Evolutionary conservation across 331 rosid genomes (phyloP).

Genomic region (Quercus tomentella): DNA sequence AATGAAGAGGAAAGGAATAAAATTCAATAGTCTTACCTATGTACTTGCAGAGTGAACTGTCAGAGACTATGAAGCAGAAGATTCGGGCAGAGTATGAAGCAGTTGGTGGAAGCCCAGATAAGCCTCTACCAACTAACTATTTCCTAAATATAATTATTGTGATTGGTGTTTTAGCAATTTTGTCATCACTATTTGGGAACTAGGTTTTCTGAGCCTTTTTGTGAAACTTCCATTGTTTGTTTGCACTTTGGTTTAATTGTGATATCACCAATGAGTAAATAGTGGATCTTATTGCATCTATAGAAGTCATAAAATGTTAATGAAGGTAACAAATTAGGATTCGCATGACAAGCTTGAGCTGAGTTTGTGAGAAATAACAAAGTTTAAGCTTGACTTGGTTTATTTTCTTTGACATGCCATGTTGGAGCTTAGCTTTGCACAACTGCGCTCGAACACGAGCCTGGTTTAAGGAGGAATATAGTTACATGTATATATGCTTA

Average conservation of each 20-base stretch:
- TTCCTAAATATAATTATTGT: conserved; percentile 71
- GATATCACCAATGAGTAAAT: neutral
- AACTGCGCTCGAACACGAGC: too few species aligned
- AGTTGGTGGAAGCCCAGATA: conserved; percentile 87
- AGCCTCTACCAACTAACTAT: conserved; percentile 71
- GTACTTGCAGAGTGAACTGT: conserved; percentile 88
- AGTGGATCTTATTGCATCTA: neutral
- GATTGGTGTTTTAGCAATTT: conserved; percentile 72
- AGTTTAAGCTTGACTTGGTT: too few species aligned
- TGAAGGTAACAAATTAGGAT: neutral
- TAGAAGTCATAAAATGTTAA: neutral
- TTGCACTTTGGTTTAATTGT: conserved; percentile 7
- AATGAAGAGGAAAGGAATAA: conserved; percentile 73
- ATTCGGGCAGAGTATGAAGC: conserved; percentile 80
- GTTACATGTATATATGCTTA: too few species aligned
- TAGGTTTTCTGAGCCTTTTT: conserved; percentile 17
- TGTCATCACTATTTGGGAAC: conserved; percentile 69
- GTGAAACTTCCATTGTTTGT: neutral
- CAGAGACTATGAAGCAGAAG: conserved; percentile 77
- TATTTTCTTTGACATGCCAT: too few species aligned
- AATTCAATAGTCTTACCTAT: conserved; percentile 72
- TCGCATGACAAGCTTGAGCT: too few species aligned
- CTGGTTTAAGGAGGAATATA: too few species aligned
- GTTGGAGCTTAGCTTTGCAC: too few species aligned
- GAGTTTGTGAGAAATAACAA: too few species aligned